Conservation (phyloP, 2,329 filamentous ascomycete genomes). For the Fusarium haematococcum region DNA sequence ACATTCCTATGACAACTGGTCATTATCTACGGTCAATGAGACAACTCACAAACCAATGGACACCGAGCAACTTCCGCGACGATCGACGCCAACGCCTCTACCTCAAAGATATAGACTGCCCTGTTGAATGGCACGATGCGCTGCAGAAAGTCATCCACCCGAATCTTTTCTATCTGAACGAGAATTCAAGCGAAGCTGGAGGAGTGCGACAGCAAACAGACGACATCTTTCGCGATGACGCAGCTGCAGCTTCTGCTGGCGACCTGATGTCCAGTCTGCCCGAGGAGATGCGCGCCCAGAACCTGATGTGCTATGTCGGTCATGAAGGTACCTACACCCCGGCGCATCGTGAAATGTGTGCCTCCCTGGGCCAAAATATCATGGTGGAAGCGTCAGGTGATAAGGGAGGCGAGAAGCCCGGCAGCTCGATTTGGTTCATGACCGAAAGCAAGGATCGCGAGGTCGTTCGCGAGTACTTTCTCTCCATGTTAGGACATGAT, state of each 20-base stretch:
- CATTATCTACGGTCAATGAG: slow-evolving; percentile 93
- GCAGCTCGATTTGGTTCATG: slow-evolving; percentile 99
- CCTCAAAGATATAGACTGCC: slow-evolving; percentile 97
- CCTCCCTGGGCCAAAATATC: slow-evolving; percentile 94
- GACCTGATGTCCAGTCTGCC: slow-evolving; percentile 96
- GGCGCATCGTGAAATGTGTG: slow-evolving; percentile 97
- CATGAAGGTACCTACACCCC: slow-evolving; percentile 98
- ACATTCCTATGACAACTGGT: slow-evolving; percentile 86
- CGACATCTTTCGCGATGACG: slow-evolving; percentile 60
- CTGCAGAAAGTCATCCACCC: slow-evolving; percentile 82
- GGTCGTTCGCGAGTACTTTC: slow-evolving; percentile 91
- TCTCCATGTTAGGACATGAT: slow-evolving; percentile 93
- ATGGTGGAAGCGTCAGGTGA: slow-evolving; percentile 92
- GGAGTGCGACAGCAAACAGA: slow-evolving; percentile 51
- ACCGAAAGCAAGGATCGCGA: slow-evolving; percentile 94
- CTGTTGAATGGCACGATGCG: slow-evolving; percentile 84
- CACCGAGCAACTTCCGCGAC: slow-evolving; percentile 79
- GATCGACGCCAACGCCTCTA: slow-evolving; percentile 88
- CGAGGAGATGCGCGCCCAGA: slow-evolving; percentile 88
- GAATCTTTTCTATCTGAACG: slow-evolving; percentile 90
- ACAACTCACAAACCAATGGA: slow-evolving; percentile 86
- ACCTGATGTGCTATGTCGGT: slow-evolving; percentile 98
- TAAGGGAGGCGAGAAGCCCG: slow-evolving; percentile 80
- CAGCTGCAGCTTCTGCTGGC: slow-evolving; percentile 78
- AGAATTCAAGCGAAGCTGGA: slow-evolving; percentile 67